Evolutionary conservation across 192 early-diverging fungal species (phyloP), one percentile per base, ranked within the genome.

Genomic region (Lobosporangium transversale): DNA sequence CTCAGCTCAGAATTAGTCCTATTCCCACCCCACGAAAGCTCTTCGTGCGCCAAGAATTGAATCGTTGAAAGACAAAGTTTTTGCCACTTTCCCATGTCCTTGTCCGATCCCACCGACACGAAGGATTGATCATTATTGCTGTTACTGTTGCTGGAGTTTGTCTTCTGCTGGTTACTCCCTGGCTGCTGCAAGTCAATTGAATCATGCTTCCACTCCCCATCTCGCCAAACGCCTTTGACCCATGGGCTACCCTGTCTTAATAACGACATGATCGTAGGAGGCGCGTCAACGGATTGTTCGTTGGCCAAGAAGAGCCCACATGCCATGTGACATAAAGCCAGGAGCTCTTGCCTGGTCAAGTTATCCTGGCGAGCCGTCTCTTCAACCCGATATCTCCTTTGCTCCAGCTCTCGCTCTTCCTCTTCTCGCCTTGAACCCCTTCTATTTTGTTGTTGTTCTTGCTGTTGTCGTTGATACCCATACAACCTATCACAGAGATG

Each of bases 261-360:
- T 10, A 76, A 50, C 10, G 73, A 62, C 65, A 76, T 76, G 47
- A 76, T 62, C 0, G 73, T 76, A 3, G 73, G 49, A 2, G 73
- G 58, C 9, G 53, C 43, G 48, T 57, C 48, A 1, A 5, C 21
- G n/a, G 58, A 35, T 14, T 47, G 57, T 15, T 29, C 10, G 33
- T 50, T 51, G 21, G 49, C 11, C 58, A 76, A n/a, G 44, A 76
- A 76, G 27, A 76, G 58, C 1, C 73, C 73, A 30, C 73, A 76
- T 1, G 73, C 73, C 73, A 76, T 76, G 20, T 67, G 73, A 30
- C 73, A 76, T 6, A 76, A 65, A 11, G 58, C 51, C 11, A 76
- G 37, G 0, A 76, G 31, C 37, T 76, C 73, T 20, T 76, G 73
- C 23, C 67, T 76, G 43, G 30, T 26, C 6, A 43, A 35, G 7